Percentiles rank a stretch among this genome's conserved stretches.
Conservation (phyloP, 2,329 filamentous ascomycete species). For the Trichoderma guizhouense region DNA sequence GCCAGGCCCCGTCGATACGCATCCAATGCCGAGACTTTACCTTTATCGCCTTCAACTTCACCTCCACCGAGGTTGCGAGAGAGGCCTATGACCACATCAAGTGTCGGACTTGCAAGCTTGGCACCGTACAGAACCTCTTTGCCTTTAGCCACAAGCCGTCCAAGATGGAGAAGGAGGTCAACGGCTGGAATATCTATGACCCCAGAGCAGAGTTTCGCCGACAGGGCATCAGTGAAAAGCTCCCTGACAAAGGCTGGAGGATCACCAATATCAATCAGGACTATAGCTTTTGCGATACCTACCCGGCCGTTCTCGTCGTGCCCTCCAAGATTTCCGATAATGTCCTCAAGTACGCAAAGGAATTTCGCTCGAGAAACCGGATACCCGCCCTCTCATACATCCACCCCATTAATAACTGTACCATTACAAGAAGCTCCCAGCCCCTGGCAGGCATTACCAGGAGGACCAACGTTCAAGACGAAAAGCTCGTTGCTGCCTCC, state of each 20-base stretch:
- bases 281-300: conserved; percentile 89
- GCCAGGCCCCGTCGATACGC: conserved; percentile 76
- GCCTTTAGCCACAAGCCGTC: conserved; percentile 82
- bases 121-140: conserved; percentile 82
- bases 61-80: conserved; percentile 67
- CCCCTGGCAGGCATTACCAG: conserved; percentile 81
- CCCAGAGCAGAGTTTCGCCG: conserved; percentile 79
- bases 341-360: conserved; percentile 86
- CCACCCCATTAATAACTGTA: conserved; percentile 95
- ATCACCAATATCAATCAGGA: conserved; percentile 86
- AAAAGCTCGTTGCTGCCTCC: conserved; percentile 87
- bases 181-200: conserved; percentile 85
- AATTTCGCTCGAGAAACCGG: conserved; percentile 82
- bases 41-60: conserved; percentile 87
- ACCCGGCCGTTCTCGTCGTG: conserved; percentile 80
- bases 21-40: conserved; percentile 90
- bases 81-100: conserved; percentile 88
- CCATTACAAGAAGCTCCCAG: conserved; percentile 92
- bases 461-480: conserved; percentile 92
- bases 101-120: conserved; percentile 73
- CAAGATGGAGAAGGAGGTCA: conserved; percentile 66
- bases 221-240: conserved; percentile 81
- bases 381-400: conserved; percentile 90
- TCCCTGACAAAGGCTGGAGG: conserved; percentile 77
- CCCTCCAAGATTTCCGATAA: conserved; percentile 93